Conservation (phyloP, 495 filamentous ascomycete species). For the Aspergillus avenaceus region DNA sequence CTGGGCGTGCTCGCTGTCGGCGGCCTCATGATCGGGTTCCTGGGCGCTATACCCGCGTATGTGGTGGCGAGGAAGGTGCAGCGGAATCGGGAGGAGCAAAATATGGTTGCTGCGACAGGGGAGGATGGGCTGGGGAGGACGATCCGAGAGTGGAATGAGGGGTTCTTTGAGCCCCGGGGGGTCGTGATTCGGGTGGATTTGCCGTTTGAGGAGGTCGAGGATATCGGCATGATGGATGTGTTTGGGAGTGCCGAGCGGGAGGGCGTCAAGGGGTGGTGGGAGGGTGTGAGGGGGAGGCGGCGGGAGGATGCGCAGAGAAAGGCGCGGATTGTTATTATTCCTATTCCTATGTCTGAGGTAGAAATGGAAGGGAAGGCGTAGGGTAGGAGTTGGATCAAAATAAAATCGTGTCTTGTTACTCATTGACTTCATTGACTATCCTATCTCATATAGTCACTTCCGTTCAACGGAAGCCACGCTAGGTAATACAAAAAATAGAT, state of each 20-base stretch:
- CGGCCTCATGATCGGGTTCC: constrained; percentile 29
- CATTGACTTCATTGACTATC: background rate
- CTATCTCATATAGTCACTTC: too few species aligned
- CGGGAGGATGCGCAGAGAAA: constrained; percentile 3
- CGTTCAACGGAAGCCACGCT: background rate
- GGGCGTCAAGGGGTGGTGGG: background rate
- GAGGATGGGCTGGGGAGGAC: constrained; percentile 17
- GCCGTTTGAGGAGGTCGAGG: constrained; percentile 24
- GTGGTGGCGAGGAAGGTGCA: constrained; percentile 16
- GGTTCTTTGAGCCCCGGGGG: constrained; percentile 26
- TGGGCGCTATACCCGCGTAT: constrained; percentile 29
- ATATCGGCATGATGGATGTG: constrained; percentile 24
- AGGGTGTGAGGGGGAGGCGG: background rate
- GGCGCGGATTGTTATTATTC: constrained; percentile 35
- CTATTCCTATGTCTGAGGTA: too few species aligned
- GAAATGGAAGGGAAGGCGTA: too few species aligned
- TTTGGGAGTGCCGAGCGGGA: constrained; percentile 4
- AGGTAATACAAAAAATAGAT: background rate
- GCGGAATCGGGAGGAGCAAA: constrained; percentile 23
- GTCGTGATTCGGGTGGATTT: constrained; percentile 36
- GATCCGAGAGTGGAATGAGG: constrained; percentile 31
- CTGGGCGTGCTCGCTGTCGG: constrained; percentile 30
- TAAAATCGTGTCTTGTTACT: background rate
- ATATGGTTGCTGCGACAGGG: constrained; percentile 21
- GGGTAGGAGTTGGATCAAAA: background rate